Evolutionary conservation across 768 basidiomycete species (phyloP), one percentile per base, ranked within the genome.

Genomic region (Rubroboletus pulcherrimus): DNA sequence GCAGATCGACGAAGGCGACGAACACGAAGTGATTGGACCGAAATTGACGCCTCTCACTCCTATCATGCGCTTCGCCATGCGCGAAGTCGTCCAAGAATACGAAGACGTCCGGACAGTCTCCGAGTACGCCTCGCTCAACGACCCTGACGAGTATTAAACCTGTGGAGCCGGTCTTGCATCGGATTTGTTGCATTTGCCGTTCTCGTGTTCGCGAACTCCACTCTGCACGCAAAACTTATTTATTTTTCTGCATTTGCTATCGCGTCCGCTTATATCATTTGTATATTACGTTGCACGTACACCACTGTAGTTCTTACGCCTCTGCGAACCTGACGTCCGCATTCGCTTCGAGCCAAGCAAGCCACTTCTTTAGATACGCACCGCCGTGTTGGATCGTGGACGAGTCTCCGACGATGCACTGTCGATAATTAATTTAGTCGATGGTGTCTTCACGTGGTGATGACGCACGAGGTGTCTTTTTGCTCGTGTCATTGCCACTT

Each of bases 391-490:
- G 76, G 4, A 98, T 87, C 0, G 96, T 98, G 2, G 87, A 88
- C 0, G 93, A 95, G 69, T 99, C 97, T 1, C 97, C 97, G 0
- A 99, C 83, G 2, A 99, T 73, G 62, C 93, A 96, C 92, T 96
- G 54, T 17, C 45, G 5, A 57, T 37, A 19, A 9, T 51, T 4
- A 24, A 39, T 26, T 51, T 26, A 10, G 40, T 40, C 40, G 11
- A 6, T 11, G 4, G 31, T 12, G 30, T 30, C 37, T 8, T 19
- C 34, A 19, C 7, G 11, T 14, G 8, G 5, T 39, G n/a, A 77
- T 29, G 14, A 47, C 86, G 60, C 61, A 95, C 93, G 47, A 97
- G 75, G 64, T 95, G 93, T 40, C 94, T 77, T 65, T 86, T 87
- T 6, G 94, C 92, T 54, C 94, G 78, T 5, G 94, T 98, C 94